phyloP scores from a whole-genome alignment of 2,329 filamentous ascomycete genomes.

The Neofusicoccum laricinum region DNA sequence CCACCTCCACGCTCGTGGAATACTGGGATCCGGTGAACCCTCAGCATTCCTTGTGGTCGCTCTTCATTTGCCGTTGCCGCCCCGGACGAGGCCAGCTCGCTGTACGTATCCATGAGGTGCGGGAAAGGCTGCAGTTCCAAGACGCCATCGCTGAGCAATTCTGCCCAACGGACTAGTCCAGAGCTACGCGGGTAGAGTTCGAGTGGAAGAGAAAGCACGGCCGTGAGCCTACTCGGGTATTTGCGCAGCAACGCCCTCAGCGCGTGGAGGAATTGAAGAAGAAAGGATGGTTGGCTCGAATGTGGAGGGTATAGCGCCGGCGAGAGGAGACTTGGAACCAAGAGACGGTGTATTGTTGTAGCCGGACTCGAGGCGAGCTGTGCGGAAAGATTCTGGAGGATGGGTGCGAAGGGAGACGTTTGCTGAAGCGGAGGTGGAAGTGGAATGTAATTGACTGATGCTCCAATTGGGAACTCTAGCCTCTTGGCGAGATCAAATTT shows the following conservation, averaged over 20 bases:
- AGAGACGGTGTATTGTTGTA: conserved; percentile 69
- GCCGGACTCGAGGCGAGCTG: conserved; percentile 49
- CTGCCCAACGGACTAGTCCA: conserved; percentile 80
- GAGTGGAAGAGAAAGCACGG: conserved; percentile 73
- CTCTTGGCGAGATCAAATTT: conserved; percentile 53
- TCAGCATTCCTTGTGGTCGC: conserved; percentile 79
- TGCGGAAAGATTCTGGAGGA: conserved; percentile 62
- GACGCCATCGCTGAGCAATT: conserved; percentile 79
- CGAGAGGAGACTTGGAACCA: conserved; percentile 82
- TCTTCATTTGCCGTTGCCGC: conserved; percentile 63
- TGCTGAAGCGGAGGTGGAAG: conserved; percentile 64
- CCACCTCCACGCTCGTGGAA: conserved; percentile 87
- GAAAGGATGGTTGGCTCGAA: conserved; percentile 65
- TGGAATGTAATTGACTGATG: conserved; percentile 46
- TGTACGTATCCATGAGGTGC: conserved; percentile 51
- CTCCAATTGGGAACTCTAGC: conserved; percentile 39
- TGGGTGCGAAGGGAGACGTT: conserved; percentile 54
- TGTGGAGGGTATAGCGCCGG: conserved; percentile 77
- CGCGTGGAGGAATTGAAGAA: conserved; percentile 78
- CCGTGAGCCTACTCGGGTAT: conserved; percentile 63
- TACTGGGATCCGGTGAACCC: conserved; percentile 77
- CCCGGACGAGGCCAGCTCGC: conserved; percentile 39
- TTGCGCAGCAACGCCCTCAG: conserved; percentile 72
- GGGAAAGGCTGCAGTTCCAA: conserved; percentile 77
- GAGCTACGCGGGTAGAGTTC: conserved; percentile 73